Percentiles rank a stretch among this genome's conserved stretches.
Evolutionary conservation across 441 rosid species (phyloP).

Genomic region (Brassica hybrid): DNA sequence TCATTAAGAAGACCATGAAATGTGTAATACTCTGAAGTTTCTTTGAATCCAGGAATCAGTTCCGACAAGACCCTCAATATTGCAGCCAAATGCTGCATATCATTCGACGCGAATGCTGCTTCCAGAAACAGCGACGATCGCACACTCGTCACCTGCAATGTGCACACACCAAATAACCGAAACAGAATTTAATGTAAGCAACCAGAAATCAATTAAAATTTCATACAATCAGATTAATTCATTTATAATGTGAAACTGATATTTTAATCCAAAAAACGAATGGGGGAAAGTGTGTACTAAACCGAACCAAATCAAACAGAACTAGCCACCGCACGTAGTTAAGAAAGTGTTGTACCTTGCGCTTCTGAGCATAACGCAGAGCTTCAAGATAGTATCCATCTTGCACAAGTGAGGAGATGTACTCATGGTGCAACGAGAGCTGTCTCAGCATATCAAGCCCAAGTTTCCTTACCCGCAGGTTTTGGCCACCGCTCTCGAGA

Average conservation of each 20-base stretch:
- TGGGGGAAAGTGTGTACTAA: neutral
- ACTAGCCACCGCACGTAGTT: neutral
- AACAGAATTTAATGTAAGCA: neutral
- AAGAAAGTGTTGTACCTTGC: conserved; percentile 58
- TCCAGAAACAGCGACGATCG: conserved; percentile 82
- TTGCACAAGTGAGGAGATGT: conserved; percentile 72
- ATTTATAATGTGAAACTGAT: neutral
- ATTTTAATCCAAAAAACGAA: neutral
- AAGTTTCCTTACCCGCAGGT: conserved; percentile 73
- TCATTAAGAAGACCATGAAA: conserved; percentile 70
- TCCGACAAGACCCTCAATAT: conserved; percentile 92
- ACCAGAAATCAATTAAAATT: neutral
- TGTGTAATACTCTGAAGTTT: conserved; percentile 63
- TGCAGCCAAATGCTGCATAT: conserved; percentile 80
- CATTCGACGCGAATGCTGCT: conserved; percentile 75
- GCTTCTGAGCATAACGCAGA: conserved; percentile 84
- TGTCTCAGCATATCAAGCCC: conserved; percentile 96
- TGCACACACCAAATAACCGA: conserved; percentile 22
- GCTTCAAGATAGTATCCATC: conserved; percentile 96
- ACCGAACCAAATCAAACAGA: neutral
- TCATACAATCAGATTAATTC: neutral
- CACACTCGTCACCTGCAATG: conserved; percentile 71
- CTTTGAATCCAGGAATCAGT: conserved; percentile 72
- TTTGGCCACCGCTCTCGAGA: conserved; percentile 78
- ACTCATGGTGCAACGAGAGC: conserved; percentile 86